Percentiles rank a stretch among this genome's conserved stretches.
phyloP scores from a whole-genome alignment of 345 rosid genomes.

The Jatropha curcas region DNA sequence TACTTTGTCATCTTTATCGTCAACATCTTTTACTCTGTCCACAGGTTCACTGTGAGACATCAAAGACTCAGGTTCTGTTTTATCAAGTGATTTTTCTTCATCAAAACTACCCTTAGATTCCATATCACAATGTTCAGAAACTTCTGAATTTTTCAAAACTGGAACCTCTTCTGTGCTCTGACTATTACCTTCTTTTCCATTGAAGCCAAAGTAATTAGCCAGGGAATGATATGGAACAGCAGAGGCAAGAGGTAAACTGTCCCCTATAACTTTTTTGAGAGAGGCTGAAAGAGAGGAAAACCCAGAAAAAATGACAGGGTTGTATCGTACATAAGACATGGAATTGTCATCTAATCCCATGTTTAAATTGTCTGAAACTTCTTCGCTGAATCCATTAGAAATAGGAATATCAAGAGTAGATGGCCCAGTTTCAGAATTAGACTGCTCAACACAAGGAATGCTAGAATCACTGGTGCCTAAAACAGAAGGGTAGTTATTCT shows the following conservation, averaged over 20 bases:
- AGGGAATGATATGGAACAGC: conserved; percentile 45
- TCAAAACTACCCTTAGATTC: conserved; percentile 35
- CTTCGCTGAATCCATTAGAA: conserved; percentile 42
- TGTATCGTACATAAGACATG: conserved; percentile 60
- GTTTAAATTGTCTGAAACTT: conserved; percentile 22
- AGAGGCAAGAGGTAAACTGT: conserved; percentile 43
- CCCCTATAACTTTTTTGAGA: conserved; percentile 61
- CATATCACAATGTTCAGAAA: conserved; percentile 25
- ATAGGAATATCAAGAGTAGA: conserved; percentile 44
- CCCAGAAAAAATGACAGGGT: conserved; percentile 74
- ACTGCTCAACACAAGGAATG: conserved; percentile 30
- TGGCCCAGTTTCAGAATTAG: conserved; percentile 30
- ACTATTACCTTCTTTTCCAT: conserved; percentile 32
- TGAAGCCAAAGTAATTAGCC: conserved; percentile 60
- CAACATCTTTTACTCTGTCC: conserved; percentile 34
- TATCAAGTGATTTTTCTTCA: conserved; percentile 39
- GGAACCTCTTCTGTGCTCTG: conserved; percentile 42
- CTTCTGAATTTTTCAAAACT: conserved; percentile 38
- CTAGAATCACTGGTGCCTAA: conserved; percentile 28
- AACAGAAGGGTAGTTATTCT: conserved; percentile 26
- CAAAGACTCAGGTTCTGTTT: conserved; percentile 34
- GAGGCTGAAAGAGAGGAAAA: conserved; percentile 80
- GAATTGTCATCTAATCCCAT: conserved; percentile 37
- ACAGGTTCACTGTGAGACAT: conserved; percentile 33
- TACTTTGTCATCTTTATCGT: conserved; percentile 32